Percentiles rank a stretch among this genome's conserved stretches.
Conservation (phyloP, 192 early-diverging fungal species). For the Coemansia sp. region DNA sequence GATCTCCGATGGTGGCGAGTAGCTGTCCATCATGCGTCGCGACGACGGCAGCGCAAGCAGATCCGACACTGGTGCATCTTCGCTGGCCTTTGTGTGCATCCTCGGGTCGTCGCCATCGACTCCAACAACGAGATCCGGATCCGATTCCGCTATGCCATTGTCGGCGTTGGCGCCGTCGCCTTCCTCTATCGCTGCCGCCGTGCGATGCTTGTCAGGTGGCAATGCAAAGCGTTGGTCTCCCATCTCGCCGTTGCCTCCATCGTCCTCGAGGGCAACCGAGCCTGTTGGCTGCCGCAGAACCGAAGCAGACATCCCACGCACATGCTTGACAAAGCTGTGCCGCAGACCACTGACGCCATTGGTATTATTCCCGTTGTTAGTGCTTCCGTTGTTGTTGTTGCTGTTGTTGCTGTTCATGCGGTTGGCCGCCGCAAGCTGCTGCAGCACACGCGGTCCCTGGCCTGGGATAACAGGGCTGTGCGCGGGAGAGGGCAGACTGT, state of each 20-base stretch:
- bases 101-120: slow-evolving; percentile 24
- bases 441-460: slow-evolving; percentile 20
- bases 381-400: slow-evolving; percentile 22
- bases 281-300: slow-evolving; percentile 10
- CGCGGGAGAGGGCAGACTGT: slow-evolving; percentile 38
- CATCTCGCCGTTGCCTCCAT: not conserved
- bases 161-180: too few relatives aligned
- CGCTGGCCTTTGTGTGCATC: slow-evolving; percentile 27
- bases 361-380: not conserved
- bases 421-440: slow-evolving; percentile 45
- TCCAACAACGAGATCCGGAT: slow-evolving; percentile 24
- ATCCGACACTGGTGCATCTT: slow-evolving; percentile 47
- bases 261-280: not conserved
- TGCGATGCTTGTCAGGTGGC: too few relatives aligned
- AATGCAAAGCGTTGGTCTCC: too few relatives aligned
- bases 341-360: slow-evolving; percentile 1
- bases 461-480: not conserved
- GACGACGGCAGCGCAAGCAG: slow-evolving; percentile 40
- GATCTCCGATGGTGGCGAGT: slow-evolving; percentile 35
- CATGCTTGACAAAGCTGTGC: slow-evolving; percentile 9
- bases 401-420: slow-evolving; percentile 11
- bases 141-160: not conserved
- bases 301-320: slow-evolving; percentile 37
- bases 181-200: too few relatives aligned
- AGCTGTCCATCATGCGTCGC: slow-evolving; percentile 27